Conservation (phyloP, 2,329 filamentous ascomycete species). For the Aureobasidium pullulans region DNA sequence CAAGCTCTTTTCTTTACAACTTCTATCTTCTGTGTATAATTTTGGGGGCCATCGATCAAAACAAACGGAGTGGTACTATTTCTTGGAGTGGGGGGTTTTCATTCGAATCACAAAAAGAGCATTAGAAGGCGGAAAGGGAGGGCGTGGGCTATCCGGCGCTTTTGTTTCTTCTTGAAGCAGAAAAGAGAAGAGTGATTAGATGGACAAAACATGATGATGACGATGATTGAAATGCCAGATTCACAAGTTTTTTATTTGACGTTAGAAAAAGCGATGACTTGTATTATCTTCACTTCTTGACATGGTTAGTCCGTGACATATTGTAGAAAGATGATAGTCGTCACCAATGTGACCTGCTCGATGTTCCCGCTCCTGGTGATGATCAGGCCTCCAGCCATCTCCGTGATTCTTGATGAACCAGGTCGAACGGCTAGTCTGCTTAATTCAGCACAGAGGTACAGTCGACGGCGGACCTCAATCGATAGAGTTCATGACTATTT, state of each 20-base stretch:
- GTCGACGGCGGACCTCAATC: too few relatives aligned
- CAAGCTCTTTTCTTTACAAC: not conserved
- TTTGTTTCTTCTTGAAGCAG: not conserved
- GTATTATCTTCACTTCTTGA: too few relatives aligned
- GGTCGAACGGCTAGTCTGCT: too few relatives aligned
- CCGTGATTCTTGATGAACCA: too few relatives aligned
- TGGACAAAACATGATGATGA: conserved; percentile 8
- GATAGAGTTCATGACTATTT: too few relatives aligned
- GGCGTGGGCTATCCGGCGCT: not conserved
- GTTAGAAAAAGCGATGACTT: too few relatives aligned
- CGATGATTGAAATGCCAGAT: conserved; percentile 10
- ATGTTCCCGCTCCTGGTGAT: too few relatives aligned
- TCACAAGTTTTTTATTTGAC: not conserved
- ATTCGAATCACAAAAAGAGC: conserved; percentile 7
- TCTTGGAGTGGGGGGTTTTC: not conserved
- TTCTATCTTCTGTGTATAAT: conserved; percentile 12
- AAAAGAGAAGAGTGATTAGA: not conserved
- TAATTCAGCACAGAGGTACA: too few relatives aligned
- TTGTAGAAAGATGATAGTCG: too few relatives aligned
- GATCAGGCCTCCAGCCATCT: too few relatives aligned
- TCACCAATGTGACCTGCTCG: too few relatives aligned
- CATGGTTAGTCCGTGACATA: too few relatives aligned
- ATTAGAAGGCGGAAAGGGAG: not conserved
- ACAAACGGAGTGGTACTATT: not conserved
- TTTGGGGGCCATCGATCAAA: not conserved